Evolutionary conservation across 1,284 basidiomycete genomes (phyloP), one percentile per base, ranked within the genome.

Genomic region (Boletus semigastroideus): DNA sequence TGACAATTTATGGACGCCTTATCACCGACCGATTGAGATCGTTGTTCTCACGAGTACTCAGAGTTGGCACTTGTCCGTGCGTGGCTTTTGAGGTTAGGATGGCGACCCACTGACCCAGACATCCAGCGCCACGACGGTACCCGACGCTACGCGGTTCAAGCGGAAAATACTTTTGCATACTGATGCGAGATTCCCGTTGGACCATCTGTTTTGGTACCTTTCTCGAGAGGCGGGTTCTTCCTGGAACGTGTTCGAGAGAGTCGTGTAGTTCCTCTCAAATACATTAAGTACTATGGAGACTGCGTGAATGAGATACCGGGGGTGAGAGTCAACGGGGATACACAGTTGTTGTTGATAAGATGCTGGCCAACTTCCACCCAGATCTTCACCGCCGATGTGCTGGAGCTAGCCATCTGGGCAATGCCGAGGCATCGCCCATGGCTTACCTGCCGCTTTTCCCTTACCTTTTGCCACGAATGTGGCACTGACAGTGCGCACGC

Each of bases 381-480:
- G 33, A 17, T 38, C 31, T 33, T 31, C 7, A 28, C 14, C 31
- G 4, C 19, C 40, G 48, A 43, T 40, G 36, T 14, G 42, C 28
- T 55, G 40, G 36, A 51, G 39, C 19, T 22, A 17, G 28, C 20
- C 33, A 46, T 37, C 36, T 36, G 34, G 33, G 14, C 16, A 49
- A 14, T 25, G 14, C 25, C 20, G 27, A 27, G 36, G 42, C 36
- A 20, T 13, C 17, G 34, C 27, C 11, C 25, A 25, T 25, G 31
- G 16, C 51, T 19, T 25, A 17, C 12, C 31, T 20, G 41, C 20
- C 19, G 5, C 37, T 19, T 22, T 31, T 28, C 17, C 14, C 11
- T 16, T 25, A 42, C 22, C 20, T 20, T 44, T 34, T 42, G 19
- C 39, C 52, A 61, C 49, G 16, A 14, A 50, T 33, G 30, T 46